Evolutionary conservation across 306 rosid species (phyloP).

Genomic region (Carpinus fangiana): DNA sequence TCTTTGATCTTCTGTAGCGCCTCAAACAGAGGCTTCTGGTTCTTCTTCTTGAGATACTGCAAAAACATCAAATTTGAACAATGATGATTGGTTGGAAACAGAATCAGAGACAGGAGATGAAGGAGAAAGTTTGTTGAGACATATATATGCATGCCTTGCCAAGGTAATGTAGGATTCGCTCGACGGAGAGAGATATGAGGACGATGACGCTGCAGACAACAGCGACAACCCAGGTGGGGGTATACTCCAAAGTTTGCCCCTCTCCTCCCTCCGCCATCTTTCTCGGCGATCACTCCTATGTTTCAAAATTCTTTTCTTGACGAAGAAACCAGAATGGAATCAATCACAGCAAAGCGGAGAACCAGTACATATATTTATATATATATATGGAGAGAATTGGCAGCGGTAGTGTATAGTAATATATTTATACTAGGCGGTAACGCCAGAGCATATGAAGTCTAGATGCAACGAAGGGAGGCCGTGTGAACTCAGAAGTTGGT

Average conservation of each 20-base stretch:
- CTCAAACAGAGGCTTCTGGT: slow-evolving; percentile 39
- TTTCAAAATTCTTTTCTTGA: no score
- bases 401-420: no score
- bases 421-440: no score
- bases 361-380: no score
- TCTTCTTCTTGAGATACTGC: slow-evolving; percentile 39
- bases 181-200: slow-evolving; percentile 30
- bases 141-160: slow-evolving; percentile 35
- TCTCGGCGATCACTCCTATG: no score
- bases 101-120: not conserved
- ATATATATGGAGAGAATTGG: no score
- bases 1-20: slow-evolving; percentile 45
- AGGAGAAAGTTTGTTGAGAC: not conserved
- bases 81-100: no score
- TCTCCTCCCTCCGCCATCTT: slow-evolving; percentile 31
- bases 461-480: no score
- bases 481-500: no score
- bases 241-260: slow-evolving; percentile 34
- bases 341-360: no score
- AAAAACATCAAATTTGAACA: not conserved
- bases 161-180: slow-evolving; percentile 25
- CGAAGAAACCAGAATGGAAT: no score
- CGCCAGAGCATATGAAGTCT: no score
- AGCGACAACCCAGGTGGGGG: slow-evolving; percentile 45
- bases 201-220: slow-evolving; percentile 37